Evolutionary conservation across 1,139 yeast genomes (phyloP).

Genomic region (Taphrina betulina): DNA sequence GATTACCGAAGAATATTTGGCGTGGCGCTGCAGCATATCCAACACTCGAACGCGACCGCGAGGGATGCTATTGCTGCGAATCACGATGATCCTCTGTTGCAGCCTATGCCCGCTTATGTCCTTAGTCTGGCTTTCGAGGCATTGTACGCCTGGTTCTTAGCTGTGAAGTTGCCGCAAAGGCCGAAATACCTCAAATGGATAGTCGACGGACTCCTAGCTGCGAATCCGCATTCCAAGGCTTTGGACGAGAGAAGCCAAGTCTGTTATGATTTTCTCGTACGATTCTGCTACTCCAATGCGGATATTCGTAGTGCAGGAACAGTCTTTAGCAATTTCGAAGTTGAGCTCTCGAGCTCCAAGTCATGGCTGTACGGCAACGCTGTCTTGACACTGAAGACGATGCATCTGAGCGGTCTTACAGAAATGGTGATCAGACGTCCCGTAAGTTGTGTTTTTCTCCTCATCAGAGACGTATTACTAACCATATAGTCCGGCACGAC

Average conservation of each 20-base stretch:
- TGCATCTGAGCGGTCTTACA: conserved; percentile 55
- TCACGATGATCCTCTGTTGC: conserved; percentile 45
- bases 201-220: conserved; percentile 56
- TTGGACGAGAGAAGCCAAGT: conserved; percentile 61
- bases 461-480: background rate
- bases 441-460: conserved; percentile 53
- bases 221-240: conserved; percentile 47
- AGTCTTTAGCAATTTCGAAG: conserved; percentile 41
- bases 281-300: conserved; percentile 67
- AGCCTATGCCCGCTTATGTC: conserved; percentile 57
- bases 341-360: conserved; percentile 43
- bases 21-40: conserved; percentile 75
- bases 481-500: conserved; percentile 31
- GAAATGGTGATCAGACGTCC: conserved; percentile 61
- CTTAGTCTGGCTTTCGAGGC: conserved; percentile 65
- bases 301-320: conserved; percentile 45
- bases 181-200: conserved; percentile 62
- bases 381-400: conserved; percentile 59
- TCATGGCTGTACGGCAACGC: conserved; percentile 67
- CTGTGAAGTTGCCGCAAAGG: conserved; percentile 60
- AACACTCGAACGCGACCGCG: conserved; percentile 59
- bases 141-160: conserved; percentile 70
- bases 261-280: conserved; percentile 62
- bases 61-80: conserved; percentile 44
- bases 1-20: conserved; percentile 81